Evolutionary conservation across 148 eudicot genomes (phyloP), one percentile per base, ranked within the genome.

Genomic region (Chenopodium berlandieri): DNA sequence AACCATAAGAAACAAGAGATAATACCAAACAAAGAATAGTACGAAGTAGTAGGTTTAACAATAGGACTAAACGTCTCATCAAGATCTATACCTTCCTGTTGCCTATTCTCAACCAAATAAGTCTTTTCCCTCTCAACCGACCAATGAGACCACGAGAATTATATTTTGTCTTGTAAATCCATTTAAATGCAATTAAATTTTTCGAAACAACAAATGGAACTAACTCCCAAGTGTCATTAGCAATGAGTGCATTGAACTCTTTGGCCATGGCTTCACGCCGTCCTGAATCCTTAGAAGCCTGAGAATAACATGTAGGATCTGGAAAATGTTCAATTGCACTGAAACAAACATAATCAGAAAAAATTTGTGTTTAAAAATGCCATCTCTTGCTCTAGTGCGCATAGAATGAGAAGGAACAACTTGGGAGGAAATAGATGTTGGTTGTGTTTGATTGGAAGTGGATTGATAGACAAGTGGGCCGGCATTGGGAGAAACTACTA

Each of bases 231-330:
- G 66, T 63, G 22, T 63, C 7, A 63, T 63, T 63, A 63, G 66
- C 7, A 63, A 63, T 63, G 9, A 63, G 66, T 5, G 25, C 66
- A 63, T 63, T 62, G 25, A 20, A 62, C 66, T 62, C 66, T 19
- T 62, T 25, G 66, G 66, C 66, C 27, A 62, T 62, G 22, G 66
- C 66, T 0, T 62, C 4, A n/a, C 75, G 75, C 66, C 66, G 20
- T 23, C 9, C 66, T 3, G 22, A 6, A 62, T 62, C 66, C 25
- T 65, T 65, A 65, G 3, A 65, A 4, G 69, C 69, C 2, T 65
- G 9, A 4, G 69, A 65, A 25, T 23, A 65, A 65, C 69, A 65
- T 20, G 69, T 65, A 16, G 76, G 76, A 47, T 74, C 76, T 32
- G 76, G 56, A 50, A 14, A 13, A 30, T 32, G 0, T n/a, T 47